Evolutionary conservation across 106 monocot species (phyloP).

Genomic region (Platanthera zijinensis): DNA sequence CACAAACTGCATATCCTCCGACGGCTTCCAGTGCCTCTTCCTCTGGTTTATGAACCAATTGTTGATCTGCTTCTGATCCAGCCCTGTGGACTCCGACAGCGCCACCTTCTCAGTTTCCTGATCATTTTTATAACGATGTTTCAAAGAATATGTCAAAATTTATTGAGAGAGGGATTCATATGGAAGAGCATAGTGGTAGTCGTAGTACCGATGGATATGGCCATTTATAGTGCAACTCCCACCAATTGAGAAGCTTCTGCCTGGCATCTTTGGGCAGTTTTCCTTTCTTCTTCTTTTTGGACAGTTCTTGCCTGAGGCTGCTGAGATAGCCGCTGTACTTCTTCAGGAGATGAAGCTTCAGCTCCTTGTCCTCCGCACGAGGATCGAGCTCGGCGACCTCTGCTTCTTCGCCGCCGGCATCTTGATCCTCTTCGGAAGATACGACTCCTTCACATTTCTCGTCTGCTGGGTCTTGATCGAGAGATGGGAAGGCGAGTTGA

Average conservation of each 20-base stretch:
- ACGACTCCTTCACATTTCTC: constrained; percentile 27
- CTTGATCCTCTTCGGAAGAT: constrained; percentile 47
- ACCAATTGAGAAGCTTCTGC: constrained; percentile 67
- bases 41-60: constrained; percentile 39
- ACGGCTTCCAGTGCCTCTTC: constrained; percentile 34
- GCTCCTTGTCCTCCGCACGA: constrained; percentile 49
- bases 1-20: constrained; percentile 29
- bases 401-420: constrained; percentile 32
- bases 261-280: constrained; percentile 71
- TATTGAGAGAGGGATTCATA: neutral
- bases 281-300: constrained; percentile 66
- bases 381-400: constrained; percentile 43
- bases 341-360: constrained; percentile 54
- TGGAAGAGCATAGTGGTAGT: neutral
- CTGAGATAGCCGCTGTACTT: constrained; percentile 66
- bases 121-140: neutral
- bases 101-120: constrained; percentile 31
- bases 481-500: neutral
- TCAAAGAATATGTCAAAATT: too few species aligned
- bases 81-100: constrained; percentile 22
- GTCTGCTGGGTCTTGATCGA: constrained; percentile 6
- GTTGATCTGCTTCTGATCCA: constrained; percentile 35
- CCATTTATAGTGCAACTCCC: constrained; percentile 77
- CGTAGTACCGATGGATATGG: constrained; percentile 63
- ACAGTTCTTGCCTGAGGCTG: constrained; percentile 54